Percentiles rank a stretch among this genome's conserved stretches.
Conservation (phyloP, 129 eudicot genomes). For the Mikania micrantha region DNA sequence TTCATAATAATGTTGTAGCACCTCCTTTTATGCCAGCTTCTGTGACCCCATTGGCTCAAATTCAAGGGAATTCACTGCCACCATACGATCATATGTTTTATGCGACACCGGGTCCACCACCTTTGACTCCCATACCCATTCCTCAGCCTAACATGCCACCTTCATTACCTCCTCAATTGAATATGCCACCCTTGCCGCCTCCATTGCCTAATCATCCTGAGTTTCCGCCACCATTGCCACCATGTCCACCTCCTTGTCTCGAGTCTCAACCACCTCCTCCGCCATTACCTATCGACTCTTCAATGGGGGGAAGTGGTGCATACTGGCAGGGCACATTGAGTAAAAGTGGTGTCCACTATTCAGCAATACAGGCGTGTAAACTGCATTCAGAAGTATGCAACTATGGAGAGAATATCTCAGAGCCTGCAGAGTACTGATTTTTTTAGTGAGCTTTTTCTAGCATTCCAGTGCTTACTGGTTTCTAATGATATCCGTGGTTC, state of each 20-base stretch:
- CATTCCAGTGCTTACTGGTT: neutral
- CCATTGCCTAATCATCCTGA: slow-evolving; percentile 39
- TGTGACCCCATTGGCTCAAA: slow-evolving; percentile 78
- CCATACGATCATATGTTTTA: slow-evolving; percentile 60
- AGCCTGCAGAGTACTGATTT: slow-evolving; percentile 81
- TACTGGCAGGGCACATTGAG: slow-evolving; percentile 83
- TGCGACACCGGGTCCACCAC: slow-evolving; percentile 19
- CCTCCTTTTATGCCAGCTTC: slow-evolving; percentile 83
- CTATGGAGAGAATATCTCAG: slow-evolving; percentile 54
- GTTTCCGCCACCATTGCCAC: slow-evolving; percentile 47
- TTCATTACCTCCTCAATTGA: slow-evolving; percentile 48
- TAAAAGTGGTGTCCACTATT: slow-evolving; percentile 90
- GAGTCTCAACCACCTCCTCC: slow-evolving; percentile 63
- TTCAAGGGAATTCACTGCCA: slow-evolving; percentile 52
- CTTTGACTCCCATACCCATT: slow-evolving; percentile 2
- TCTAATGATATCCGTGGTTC: slow-evolving; percentile 21
- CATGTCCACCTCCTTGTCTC: slow-evolving; percentile 47
- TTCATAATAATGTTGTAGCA: slow-evolving; percentile 35
- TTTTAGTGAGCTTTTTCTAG: neutral
- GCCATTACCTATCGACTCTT: slow-evolving; percentile 45
- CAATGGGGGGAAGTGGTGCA: slow-evolving; percentile 28
- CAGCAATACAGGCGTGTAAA: slow-evolving; percentile 56
- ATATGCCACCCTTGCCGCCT: slow-evolving; percentile 38
- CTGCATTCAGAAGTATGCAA: slow-evolving; percentile 75
- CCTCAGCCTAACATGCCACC: slow-evolving; percentile 31